Evolutionary conservation across 2,329 filamentous ascomycete species (phyloP).

Genomic region (Nakataea oryzae): DNA sequence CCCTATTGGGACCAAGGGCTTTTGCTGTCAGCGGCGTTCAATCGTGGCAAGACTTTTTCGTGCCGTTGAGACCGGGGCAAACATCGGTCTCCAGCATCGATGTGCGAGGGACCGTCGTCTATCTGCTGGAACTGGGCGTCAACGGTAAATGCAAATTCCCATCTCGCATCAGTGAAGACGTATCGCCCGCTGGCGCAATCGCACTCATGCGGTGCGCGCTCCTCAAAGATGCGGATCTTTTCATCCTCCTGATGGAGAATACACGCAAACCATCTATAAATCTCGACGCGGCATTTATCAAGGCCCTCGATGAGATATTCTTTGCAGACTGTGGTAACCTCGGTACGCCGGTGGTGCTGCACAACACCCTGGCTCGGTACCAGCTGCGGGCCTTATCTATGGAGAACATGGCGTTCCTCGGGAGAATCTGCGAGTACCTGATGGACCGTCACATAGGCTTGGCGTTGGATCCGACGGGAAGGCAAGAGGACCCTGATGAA

Average conservation of each 20-base stretch:
- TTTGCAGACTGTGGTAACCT: neutral
- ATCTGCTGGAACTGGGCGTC: neutral
- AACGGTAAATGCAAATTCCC: neutral
- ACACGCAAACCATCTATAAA: neutral
- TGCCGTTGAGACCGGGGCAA: neutral
- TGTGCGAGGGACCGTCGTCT: neutral
- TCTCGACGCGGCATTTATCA: neutral
- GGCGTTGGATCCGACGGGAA: neutral
- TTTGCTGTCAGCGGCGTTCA: neutral
- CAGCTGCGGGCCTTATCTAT: neutral
- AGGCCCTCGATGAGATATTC: neutral
- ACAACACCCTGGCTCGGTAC: neutral
- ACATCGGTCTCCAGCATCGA: neutral
- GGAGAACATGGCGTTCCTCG: neutral
- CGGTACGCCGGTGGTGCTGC: neutral
- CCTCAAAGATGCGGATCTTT: neutral
- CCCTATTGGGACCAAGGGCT: neutral
- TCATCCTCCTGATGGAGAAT: neutral
- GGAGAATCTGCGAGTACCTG: neutral
- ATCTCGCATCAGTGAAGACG: too few species aligned
- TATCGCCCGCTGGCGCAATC: neutral
- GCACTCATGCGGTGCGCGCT: neutral
- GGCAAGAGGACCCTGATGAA: neutral
- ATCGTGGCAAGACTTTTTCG: neutral
- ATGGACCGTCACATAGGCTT: neutral